Percentiles rank a stretch among this genome's conserved stretches.
Evolutionary conservation across 148 eudicot genomes (phyloP).

Genomic region (Oxyria digyna): DNA sequence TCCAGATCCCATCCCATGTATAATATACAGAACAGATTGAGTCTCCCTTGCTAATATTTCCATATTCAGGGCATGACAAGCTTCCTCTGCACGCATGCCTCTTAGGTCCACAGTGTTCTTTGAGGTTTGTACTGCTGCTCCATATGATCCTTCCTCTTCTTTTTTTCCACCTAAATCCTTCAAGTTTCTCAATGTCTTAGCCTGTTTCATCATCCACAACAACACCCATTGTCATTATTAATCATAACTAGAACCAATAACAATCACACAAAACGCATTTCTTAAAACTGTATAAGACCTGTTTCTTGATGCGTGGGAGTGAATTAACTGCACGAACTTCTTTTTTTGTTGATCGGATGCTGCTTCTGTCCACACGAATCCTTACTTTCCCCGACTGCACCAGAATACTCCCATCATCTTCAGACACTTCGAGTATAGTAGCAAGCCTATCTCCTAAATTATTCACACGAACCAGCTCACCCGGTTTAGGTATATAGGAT

Average conservation of each 20-base stretch:
- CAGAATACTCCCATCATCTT: conserved; percentile 53
- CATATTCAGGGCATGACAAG: conserved; percentile 48
- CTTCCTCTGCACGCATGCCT: conserved; percentile 83
- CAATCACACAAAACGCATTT: neutral
- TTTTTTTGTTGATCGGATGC: conserved; percentile 26
- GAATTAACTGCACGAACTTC: conserved; percentile 20
- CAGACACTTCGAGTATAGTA: conserved; percentile 61
- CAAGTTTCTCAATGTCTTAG: conserved; percentile 21
- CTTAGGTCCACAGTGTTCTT: conserved; percentile 77
- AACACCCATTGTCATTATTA: neutral
- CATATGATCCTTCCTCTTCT: conserved; percentile 34
- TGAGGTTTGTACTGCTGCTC: conserved; percentile 61
- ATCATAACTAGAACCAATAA: too few relatives aligned
- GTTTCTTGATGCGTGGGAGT: conserved; percentile 22
- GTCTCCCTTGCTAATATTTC: conserved; percentile 55
- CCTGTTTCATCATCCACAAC: conserved; percentile 19
- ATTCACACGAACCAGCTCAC: conserved; percentile 67
- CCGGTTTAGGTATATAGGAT: conserved; percentile 38
- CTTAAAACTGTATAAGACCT: conserved; percentile 23
- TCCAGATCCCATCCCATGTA: conserved; percentile 94
- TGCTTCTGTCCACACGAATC: conserved; percentile 48
- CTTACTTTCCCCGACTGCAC: conserved; percentile 77
- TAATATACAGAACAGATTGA: conserved; percentile 50
- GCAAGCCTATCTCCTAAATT: conserved; percentile 68
- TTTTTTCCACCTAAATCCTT: conserved; percentile 21